Percentiles rank a stretch among this genome's conserved stretches.
Evolutionary conservation across 306 rosid species (phyloP).

Genomic region (Cucurbita pepo): DNA sequence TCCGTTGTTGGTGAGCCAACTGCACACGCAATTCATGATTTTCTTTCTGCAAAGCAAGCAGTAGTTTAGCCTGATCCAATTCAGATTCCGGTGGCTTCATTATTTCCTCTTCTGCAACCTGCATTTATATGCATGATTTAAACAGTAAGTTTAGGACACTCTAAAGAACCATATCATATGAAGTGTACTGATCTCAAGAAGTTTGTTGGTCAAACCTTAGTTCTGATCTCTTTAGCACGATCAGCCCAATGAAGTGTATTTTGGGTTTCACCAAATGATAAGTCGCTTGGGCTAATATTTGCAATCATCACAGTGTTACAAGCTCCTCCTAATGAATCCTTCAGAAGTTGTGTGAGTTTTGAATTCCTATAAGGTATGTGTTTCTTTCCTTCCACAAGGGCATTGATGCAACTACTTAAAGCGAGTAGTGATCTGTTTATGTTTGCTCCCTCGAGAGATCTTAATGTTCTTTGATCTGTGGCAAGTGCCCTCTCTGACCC

Average conservation of each 20-base stretch:
- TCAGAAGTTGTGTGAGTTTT: constrained; percentile 90
- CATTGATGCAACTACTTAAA: constrained; percentile 90
- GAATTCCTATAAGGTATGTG: constrained; percentile 88
- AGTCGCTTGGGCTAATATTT: constrained; percentile 82
- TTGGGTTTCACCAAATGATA: constrained; percentile 86
- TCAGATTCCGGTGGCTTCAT: constrained; percentile 39
- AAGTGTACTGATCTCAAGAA: neutral
- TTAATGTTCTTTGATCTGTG: constrained; percentile 78
- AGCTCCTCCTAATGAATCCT: constrained; percentile 85
- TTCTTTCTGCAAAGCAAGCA: constrained; percentile 76
- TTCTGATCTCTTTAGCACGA: constrained; percentile 86
- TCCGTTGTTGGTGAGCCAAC: constrained; percentile 66
- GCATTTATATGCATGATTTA: constrained; percentile 1
- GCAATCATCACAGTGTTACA: constrained; percentile 97
- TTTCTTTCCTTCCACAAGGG: constrained; percentile 92
- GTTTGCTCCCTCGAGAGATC: constrained; percentile 95
- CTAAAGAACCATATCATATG: neutral
- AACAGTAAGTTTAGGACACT: neutral
- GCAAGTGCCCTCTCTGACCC: constrained; percentile 99
- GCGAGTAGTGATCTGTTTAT: constrained; percentile 90
- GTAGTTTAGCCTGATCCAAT: constrained; percentile 61
- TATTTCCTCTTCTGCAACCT: constrained; percentile 62
- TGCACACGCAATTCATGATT: constrained; percentile 69
- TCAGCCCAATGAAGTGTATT: constrained; percentile 97
- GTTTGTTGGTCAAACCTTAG: constrained; percentile 40